These are phyloP conservation scores for Rhynchosporium agropyri DNA, from an alignment of 2,329 filamentous ascomycete genomes.

Conservation along the genomic window DNA sequence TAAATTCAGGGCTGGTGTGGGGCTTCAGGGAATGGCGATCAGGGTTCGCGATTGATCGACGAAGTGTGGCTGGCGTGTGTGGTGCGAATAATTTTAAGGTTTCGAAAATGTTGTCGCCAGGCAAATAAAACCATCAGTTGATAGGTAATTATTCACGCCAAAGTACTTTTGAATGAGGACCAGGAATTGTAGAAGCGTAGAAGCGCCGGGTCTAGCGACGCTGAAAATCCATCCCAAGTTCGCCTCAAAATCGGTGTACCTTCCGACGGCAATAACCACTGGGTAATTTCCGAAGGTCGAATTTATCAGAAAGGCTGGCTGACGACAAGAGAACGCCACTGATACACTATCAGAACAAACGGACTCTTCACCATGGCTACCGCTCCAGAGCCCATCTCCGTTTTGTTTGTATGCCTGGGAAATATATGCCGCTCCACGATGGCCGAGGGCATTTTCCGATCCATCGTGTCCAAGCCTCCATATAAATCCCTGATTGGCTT, in stretches of 20 bases:
- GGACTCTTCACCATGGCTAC: conserved; percentile 30
- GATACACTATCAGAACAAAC: neutral
- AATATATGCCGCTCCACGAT: conserved; percentile 96
- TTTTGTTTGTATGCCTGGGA: conserved; percentile 94
- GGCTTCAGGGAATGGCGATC: neutral
- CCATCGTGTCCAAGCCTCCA: conserved; percentile 63
- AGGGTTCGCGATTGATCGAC: neutral
- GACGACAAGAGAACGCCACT: conserved; percentile 4
- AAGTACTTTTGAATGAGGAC: neutral
- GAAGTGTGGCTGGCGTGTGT: conserved; percentile 5
- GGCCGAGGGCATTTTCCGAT: conserved; percentile 91
- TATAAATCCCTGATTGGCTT: conserved; percentile 62
- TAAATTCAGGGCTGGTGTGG: neutral
- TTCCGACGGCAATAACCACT: conserved; percentile 9
- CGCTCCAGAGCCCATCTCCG: conserved; percentile 55
- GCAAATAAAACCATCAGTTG: neutral
- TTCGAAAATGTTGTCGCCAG: neutral
- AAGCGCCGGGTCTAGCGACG: neutral
- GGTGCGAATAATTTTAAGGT: neutral
- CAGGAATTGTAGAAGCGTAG: neutral
- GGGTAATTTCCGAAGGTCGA: neutral
- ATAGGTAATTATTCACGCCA: neutral
- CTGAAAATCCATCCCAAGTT: conserved; percentile 4
- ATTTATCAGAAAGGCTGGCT: conserved; percentile 7
- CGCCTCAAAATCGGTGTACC: conserved; percentile 8